Conservation (phyloP, 2,329 filamentous ascomycete species). For the Chrysoporthe austroafricana region DNA sequence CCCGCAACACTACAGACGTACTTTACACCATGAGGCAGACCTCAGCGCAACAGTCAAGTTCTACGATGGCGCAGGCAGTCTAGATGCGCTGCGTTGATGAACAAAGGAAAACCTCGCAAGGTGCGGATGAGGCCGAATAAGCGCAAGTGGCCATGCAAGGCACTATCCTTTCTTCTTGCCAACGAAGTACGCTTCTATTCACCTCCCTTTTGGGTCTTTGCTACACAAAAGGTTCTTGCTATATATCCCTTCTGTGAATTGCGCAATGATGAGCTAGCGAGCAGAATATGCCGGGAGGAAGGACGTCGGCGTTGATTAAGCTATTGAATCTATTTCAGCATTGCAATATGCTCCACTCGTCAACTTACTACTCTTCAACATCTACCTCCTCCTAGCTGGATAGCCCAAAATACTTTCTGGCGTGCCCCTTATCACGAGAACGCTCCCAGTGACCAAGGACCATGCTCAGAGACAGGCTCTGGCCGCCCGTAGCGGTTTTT, state of each 20-base stretch:
- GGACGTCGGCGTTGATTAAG: neutral
- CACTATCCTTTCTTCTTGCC: too few relatives aligned
- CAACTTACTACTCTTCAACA: conserved; percentile 4
- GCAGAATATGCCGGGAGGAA: neutral
- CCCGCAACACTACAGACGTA: too few relatives aligned
- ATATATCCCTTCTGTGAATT: neutral
- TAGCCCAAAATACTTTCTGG: conserved; percentile 3
- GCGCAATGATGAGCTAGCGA: neutral
- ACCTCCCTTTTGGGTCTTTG: neutral
- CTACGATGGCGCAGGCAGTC: too few relatives aligned
- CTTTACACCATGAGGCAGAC: too few relatives aligned
- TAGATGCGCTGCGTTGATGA: too few relatives aligned
- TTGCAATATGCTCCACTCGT: neutral
- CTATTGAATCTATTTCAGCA: neutral
- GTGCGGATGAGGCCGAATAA: neutral
- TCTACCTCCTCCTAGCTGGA: neutral
- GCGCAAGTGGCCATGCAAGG: too few relatives aligned
- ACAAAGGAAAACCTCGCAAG: neutral
- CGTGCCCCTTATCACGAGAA: neutral
- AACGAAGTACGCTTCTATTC: conserved; percentile 6
- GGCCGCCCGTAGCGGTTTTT: conserved; percentile 28
- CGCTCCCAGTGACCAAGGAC: neutral
- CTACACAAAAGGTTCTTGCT: neutral
- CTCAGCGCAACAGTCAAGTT: too few relatives aligned
- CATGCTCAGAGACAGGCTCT: conserved; percentile 28